phyloP scores from a whole-genome alignment of 495 filamentous ascomycete species.

The Lasiosphaeriaceae sp. region DNA sequence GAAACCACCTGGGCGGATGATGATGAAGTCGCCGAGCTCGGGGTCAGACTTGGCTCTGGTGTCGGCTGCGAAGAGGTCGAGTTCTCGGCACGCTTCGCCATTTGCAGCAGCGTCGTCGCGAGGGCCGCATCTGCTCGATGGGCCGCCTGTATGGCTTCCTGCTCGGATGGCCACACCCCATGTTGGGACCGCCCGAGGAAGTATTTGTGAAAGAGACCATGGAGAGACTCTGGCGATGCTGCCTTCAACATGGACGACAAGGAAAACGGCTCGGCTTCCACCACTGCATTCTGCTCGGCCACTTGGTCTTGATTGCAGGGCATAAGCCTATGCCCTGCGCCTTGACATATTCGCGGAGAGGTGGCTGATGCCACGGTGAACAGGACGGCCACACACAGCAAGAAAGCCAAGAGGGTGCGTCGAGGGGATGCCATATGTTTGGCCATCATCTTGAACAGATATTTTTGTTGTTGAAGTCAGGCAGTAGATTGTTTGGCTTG shows the following conservation, averaged over 20 bases:
- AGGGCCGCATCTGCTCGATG: constrained; percentile 27
- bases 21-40: constrained; percentile 2
- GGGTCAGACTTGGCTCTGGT: not conserved
- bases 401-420: constrained; percentile 25
- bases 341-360: not conserved
- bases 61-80: constrained; percentile 10
- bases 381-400: constrained; percentile 27
- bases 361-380: constrained; percentile 27
- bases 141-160: constrained; percentile 29
- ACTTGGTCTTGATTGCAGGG: constrained; percentile 14
- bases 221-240: constrained; percentile 34
- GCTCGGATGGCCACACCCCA: constrained; percentile 34
- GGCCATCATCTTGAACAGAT: constrained; percentile 28
- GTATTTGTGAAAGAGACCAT: constrained; percentile 36
- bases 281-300: constrained; percentile 6
- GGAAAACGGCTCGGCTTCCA: constrained; percentile 21
- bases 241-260: constrained; percentile 32
- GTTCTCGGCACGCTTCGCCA: constrained; percentile 37
- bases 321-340: constrained; percentile 1
- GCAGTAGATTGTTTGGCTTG: not conserved
- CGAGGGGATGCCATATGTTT: too few species aligned
- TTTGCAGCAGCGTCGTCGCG: constrained; percentile 31
- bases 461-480: too few species aligned
- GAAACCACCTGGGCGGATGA: not conserved
- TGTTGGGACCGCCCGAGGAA: constrained; percentile 35